Evolutionary conservation across 495 filamentous ascomycete species (phyloP).

Genomic region (Pyrenopolyporus hunteri): DNA sequence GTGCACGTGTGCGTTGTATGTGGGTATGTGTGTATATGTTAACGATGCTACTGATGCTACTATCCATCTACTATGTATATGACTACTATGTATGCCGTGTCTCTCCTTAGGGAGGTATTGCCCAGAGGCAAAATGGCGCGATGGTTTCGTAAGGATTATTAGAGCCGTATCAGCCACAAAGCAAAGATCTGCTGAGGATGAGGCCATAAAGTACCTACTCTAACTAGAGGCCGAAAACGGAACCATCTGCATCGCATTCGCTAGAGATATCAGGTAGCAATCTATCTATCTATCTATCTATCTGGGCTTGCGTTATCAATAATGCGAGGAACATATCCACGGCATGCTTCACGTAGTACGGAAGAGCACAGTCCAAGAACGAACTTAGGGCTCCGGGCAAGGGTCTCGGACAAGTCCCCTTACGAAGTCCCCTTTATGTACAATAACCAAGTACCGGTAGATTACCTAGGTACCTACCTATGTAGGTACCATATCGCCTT

Average conservation of each 20-base stretch:
- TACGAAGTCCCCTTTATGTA: too few relatives aligned
- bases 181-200: conserved; percentile 24
- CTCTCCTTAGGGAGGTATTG: conserved; percentile 11
- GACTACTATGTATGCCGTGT: conserved; percentile 12
- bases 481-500: conserved; percentile 1
- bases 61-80: conserved; percentile 1
- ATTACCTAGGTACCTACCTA: too few relatives aligned
- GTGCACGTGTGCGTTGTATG: too few relatives aligned
- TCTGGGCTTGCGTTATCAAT: conserved; percentile 24
- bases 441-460: too few relatives aligned
- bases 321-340: conserved; percentile 20
- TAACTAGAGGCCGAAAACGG: conserved; percentile 28
- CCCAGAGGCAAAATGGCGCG: conserved; percentile 24
- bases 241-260: conserved; percentile 11
- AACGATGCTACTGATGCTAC: too few relatives aligned
- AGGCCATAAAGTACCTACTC: conserved; percentile 20
- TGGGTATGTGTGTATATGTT: too few relatives aligned
- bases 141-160: conserved; percentile 24
- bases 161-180: conserved; percentile 24
- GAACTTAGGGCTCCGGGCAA: conserved; percentile 13
- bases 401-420: conserved; percentile 32
- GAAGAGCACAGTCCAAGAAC: conserved; percentile 5
- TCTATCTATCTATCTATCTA: neutral
- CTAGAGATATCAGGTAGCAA: neutral
- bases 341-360: conserved; percentile 16